These are phyloP conservation scores for Niebla homalea DNA, from an alignment of 495 filamentous ascomycete species.

Conservation along the genomic window DNA sequence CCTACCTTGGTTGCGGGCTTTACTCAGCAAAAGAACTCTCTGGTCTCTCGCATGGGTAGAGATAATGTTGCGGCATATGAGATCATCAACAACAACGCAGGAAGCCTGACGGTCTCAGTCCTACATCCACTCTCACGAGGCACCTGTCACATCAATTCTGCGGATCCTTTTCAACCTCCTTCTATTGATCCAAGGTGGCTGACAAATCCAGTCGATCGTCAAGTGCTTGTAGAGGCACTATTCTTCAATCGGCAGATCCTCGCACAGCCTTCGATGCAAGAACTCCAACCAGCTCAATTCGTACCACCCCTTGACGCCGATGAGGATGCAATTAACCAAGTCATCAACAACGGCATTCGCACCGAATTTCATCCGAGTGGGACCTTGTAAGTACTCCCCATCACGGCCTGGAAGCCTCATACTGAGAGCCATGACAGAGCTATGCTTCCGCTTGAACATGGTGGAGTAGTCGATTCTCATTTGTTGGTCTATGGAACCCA, in stretches of 20 bases:
- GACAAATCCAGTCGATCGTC: conserved; percentile 26
- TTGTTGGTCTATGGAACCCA: conserved; percentile 35
- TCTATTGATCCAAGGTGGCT: conserved; percentile 22
- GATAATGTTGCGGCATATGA: conserved; percentile 18
- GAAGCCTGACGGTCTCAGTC: conserved; percentile 19
- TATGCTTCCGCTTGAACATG: conserved; percentile 34
- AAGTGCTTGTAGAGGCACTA: conserved; percentile 23
- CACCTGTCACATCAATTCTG: conserved; percentile 21
- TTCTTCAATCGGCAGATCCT: conserved; percentile 18
- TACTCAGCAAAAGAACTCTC: conserved; percentile 13
- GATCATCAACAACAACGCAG: conserved; percentile 20
- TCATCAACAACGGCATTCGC: conserved; percentile 20
- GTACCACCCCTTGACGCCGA: conserved; percentile 18
- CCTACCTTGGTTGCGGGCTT: conserved; percentile 16
- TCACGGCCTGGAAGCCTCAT: no score
- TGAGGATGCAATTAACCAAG: conserved; percentile 16
- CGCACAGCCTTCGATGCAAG: conserved; percentile 19
- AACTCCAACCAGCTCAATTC: conserved; percentile 18
- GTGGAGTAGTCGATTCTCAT: conserved; percentile 36
- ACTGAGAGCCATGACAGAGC: no score
- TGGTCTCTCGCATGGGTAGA: conserved; percentile 12
- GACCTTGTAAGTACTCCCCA: no score
- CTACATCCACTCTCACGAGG: conserved; percentile 33
- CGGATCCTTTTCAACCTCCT: conserved; percentile 20
- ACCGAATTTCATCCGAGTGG: conserved; percentile 38